Base-by-base conservation (phyloP, 129 eudicot genomes). In the Cynara cardunculus region DNA sequence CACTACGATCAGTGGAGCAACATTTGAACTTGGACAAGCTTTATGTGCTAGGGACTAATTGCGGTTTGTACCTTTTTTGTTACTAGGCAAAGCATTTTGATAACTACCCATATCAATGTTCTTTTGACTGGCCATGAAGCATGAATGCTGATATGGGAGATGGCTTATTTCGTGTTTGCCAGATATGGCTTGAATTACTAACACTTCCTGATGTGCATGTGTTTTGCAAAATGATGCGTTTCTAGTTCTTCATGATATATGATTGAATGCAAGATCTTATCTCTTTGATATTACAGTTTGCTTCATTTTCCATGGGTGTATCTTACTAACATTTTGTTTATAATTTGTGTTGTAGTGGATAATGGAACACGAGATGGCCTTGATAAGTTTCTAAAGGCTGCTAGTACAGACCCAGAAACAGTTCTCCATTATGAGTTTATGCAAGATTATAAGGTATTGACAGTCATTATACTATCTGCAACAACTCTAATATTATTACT, bases 401-500 rank as follows among this genome's bases (percentile, higher is more conserved):
- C 99, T 82, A 95, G 99, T 78, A 82, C 80, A 78, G 97, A 92
- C 69, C 99, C 99, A 59, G 99, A 95, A 80, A 90, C 95, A 53
- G 99, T 95, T 88, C 92, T 95, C 64, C 99, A 95, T 72, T 95
- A 95, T 73, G 99, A 95, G 86, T 95, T 95, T 87, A 95, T 95
- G 99, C 99, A 95, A 89, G 99, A 95, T 90, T 95, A 92, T 86
- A 95, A 95, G 99, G 99, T 95, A 79, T 44, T n/a, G n/a, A n/a
- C n/a, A n/a, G n/a, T 59, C 44, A 7, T 30, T 34, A n/a, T 32
- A 25, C 13, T 22, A n/a, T 78, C 75, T 25, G 14, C 37, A 0
- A 27, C 56, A 49, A 53, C 70, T 19, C 68, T 28, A 46, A 78
- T n/a, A 10, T n/a, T 14, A n/a, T 46, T 75, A 65, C 61, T 27